These are phyloP conservation scores for Conticribra weissflogii DNA, from an alignment of 108 stramenopile genomes.

Conservation along the genomic window DNA sequence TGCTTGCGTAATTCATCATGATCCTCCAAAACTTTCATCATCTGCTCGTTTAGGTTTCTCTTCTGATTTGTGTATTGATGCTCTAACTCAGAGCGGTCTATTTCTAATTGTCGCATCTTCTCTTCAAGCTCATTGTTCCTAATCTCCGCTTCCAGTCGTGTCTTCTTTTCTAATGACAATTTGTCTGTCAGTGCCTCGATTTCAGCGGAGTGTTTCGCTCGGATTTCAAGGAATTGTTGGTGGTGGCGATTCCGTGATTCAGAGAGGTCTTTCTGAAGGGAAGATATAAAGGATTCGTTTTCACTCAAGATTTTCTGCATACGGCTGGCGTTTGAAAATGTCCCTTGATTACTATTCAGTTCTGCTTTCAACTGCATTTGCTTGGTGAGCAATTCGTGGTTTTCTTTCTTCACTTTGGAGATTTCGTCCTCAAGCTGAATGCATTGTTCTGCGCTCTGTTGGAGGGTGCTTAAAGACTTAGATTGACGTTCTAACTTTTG, in stretches of 20 bases:
- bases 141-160: slow-evolving; percentile 22
- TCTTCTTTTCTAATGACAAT: slow-evolving; percentile 12
- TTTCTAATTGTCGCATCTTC: slow-evolving; percentile 20
- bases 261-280: slow-evolving; percentile 39
- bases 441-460: slow-evolving; percentile 13
- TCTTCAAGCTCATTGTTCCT: slow-evolving; percentile 28
- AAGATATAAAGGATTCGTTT: slow-evolving; percentile 39
- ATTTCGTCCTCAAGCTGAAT: slow-evolving; percentile 28
- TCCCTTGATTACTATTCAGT: slow-evolving; percentile 23
- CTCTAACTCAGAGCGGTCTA: slow-evolving; percentile 17
- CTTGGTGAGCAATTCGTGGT: slow-evolving; percentile 30
- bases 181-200: slow-evolving; percentile 19
- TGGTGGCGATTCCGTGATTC: slow-evolving; percentile 26
- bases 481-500: slow-evolving; percentile 28
- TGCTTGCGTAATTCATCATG: not conserved
- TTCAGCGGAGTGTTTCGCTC: slow-evolving; percentile 28
- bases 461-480: slow-evolving; percentile 17
- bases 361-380: slow-evolving; percentile 27
- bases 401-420: slow-evolving; percentile 22
- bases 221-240: slow-evolving; percentile 28
- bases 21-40: slow-evolving; percentile 24
- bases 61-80: slow-evolving; percentile 17
- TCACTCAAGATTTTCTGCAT: slow-evolving; percentile 34
- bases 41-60: slow-evolving; percentile 27
- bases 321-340: slow-evolving; percentile 32